Evolutionary conservation across 225 moss, liverwort and hornwort genomes (phyloP), one percentile per base, ranked within the genome.

Genomic region (Lunularia cruciata): DNA sequence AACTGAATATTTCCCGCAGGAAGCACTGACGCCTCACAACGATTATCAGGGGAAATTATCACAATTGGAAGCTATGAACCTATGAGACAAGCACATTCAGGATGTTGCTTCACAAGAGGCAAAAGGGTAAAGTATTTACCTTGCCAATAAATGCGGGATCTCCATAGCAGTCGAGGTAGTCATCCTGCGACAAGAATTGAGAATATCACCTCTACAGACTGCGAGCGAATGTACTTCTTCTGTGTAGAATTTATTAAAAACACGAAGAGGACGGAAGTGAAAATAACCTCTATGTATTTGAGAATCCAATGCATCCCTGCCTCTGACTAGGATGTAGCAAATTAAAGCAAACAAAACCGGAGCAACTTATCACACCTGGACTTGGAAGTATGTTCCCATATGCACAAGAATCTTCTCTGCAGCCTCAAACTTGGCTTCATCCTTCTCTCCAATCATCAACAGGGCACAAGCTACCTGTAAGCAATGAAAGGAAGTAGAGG

Each of bases 311-410:
- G n/a, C n/a, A n/a, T n/a, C n/a, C n/a, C n/a, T n/a, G n/a, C n/a
- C n/a, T n/a, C n/a, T n/a, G n/a, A n/a, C n/a, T n/a, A n/a, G n/a
- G n/a, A n/a, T n/a, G n/a, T n/a, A n/a, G n/a, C n/a, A n/a, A n/a
- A n/a, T n/a, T n/a, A n/a, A n/a, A 38, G 20, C 11, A 45, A 47
- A 65, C 46, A 52, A 9, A 52, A 6, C 18, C 18, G 1, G 12
- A 35, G 26, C 15, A 27, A 55, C 54, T n/a, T n/a, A n/a, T n/a
- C n/a, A n/a, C 73, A 90, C 96, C 90, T 96, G 90, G 76, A 90
- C 92, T 90, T 92, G 92, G 76, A 96, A 98, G 75, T 92, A 98
- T 22, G 86, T 98, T 43, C 96, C 96, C 92, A 98, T 98, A 68
- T 86, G 84, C 23, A 98, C 85, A 55, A 98, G 84, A 63, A 98